Conservation (phyloP, 164 flowering plant genomes). For the Macadamia tetraphylla region DNA sequence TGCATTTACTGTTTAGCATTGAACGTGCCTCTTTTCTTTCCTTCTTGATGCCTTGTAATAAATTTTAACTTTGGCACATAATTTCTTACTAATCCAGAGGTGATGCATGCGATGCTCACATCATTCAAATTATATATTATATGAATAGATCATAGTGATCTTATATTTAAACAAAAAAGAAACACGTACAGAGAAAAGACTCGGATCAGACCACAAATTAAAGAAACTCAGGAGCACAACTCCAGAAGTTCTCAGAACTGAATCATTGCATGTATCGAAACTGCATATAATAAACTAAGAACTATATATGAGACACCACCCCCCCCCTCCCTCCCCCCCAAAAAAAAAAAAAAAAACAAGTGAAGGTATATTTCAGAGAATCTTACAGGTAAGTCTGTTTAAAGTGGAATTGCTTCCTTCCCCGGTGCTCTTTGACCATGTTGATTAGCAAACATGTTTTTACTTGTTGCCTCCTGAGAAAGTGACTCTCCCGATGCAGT, state of each 20-base stretch:
- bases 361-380: neutral
- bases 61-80: too few species aligned
- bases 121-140: too few species aligned
- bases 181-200: neutral
- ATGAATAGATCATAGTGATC: too few species aligned
- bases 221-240: neutral
- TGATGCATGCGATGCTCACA: too few species aligned
- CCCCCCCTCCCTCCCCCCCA: too few species aligned
- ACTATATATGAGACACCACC: neutral
- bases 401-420: conserved; percentile 35
- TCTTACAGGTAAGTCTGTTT: conserved; percentile 57
- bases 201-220: conserved; percentile 2
- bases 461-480: conserved; percentile 11
- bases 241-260: neutral
- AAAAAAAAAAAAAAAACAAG: too few species aligned
- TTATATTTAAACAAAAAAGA: too few species aligned
- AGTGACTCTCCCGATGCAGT: conserved; percentile 3
- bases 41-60: too few species aligned
- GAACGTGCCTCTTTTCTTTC: too few species aligned
- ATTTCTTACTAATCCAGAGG: too few species aligned
- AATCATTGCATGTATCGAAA: neutral
- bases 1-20: too few species aligned
- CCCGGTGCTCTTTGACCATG: conserved; percentile 4
- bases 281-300: neutral
- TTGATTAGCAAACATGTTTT: conserved; percentile 15